phyloP scores from a whole-genome alignment of 768 basidiomycete species.

The Phlebiopsis gigantea region DNA sequence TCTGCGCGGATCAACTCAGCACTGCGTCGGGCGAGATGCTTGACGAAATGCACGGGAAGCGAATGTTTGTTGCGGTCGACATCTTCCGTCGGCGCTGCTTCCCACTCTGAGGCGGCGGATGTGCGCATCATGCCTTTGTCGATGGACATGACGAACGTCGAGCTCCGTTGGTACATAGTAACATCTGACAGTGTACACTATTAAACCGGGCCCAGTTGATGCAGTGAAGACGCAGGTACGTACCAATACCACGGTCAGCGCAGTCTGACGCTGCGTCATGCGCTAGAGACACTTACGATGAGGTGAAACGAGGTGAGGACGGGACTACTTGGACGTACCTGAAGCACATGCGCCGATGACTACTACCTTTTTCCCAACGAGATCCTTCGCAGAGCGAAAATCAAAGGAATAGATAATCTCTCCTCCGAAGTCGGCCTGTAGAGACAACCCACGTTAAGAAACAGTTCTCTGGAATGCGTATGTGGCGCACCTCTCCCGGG shows the following conservation, averaged over 20 bases:
- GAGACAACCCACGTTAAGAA: neutral
- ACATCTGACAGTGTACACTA: conserved; percentile 33
- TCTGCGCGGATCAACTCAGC: conserved; percentile 29
- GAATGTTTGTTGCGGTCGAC: conserved; percentile 50
- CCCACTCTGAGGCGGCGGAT: conserved; percentile 32
- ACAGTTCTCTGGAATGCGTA: conserved; percentile 32
- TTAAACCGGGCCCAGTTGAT: neutral
- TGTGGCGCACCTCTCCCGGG: conserved; percentile 51
- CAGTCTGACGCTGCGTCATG: conserved; percentile 49
- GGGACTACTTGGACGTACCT: neutral
- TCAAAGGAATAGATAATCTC: conserved; percentile 51
- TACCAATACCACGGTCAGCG: conserved; percentile 39
- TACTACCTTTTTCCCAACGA: conserved; percentile 63
- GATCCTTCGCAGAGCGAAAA: conserved; percentile 49
- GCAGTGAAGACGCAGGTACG: conserved; percentile 9
- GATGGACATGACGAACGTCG: conserved; percentile 41
- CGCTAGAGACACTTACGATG: conserved; percentile 17
- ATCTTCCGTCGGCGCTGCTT: conserved; percentile 43
- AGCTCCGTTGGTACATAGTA: conserved; percentile 53
- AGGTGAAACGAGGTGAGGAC: neutral
- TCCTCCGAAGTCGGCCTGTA: conserved; percentile 56
- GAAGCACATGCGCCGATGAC: conserved; percentile 67
- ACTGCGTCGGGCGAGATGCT: conserved; percentile 24
- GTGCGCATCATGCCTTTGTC: conserved; percentile 27
- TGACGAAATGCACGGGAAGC: conserved; percentile 34